Percentiles rank a stretch among this genome's conserved stretches.
These are phyloP conservation scores for Nannochloris sp. DNA, from an alignment of 139 green algal species.

Conservation along the genomic window DNA sequence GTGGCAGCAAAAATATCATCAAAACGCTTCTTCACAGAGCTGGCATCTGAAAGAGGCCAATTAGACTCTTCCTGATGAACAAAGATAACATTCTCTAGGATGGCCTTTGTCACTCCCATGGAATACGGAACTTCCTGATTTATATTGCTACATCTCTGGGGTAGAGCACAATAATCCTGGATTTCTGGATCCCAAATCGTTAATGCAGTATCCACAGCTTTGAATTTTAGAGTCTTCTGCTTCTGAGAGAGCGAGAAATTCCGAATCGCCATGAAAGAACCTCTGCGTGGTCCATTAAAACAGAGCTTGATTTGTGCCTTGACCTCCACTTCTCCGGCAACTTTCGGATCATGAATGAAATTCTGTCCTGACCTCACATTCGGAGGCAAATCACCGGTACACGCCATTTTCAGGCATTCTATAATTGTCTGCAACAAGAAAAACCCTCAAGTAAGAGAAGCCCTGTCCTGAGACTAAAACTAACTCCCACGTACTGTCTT, in stretches of 20 bases:
- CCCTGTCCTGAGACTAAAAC: background rate
- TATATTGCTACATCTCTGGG: constrained; percentile 80
- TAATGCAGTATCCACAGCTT: constrained; percentile 69
- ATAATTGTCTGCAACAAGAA: constrained; percentile 87
- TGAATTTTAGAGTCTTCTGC: constrained; percentile 66
- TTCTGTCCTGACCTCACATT: constrained; percentile 76
- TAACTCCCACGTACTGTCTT: constrained; percentile 79
- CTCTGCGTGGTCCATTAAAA: constrained; percentile 50
- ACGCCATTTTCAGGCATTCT: constrained; percentile 91
- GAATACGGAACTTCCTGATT: constrained; percentile 77
- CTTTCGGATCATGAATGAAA: constrained; percentile 92
- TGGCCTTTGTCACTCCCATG: constrained; percentile 90
- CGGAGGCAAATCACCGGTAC: constrained; percentile 88
- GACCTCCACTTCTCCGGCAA: constrained; percentile 82
- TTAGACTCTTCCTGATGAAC: constrained; percentile 98
- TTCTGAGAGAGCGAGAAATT: constrained; percentile 75
- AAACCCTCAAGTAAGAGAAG: background rate
- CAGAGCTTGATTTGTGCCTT: constrained; percentile 96
- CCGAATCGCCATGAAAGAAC: constrained; percentile 70
- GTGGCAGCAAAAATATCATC: constrained; percentile 96
- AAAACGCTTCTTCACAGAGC: constrained; percentile 93
- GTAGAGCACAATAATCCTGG: constrained; percentile 52
- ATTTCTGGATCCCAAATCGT: constrained; percentile 63
- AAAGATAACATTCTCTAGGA: constrained; percentile 98
- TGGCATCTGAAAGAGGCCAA: constrained; percentile 87